A percentile compares a stretch with the other conserved stretches of the same genome.
phyloP scores from a whole-genome alignment of 345 rosid species.

The Euclidium syriacum region DNA sequence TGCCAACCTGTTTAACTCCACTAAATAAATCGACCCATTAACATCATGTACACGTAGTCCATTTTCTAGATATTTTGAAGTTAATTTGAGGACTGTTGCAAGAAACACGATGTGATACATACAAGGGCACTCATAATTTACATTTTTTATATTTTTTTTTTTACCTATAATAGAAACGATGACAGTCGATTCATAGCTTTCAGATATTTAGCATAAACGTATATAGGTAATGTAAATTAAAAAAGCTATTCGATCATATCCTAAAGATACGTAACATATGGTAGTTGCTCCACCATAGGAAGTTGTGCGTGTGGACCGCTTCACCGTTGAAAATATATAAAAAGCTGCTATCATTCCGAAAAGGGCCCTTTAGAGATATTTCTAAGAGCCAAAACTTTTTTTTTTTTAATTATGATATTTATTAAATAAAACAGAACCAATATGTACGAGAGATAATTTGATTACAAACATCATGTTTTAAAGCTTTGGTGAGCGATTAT shows the following conservation, averaged over 20 bases:
- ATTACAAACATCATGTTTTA: no score
- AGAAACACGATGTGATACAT: background rate
- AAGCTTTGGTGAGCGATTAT: no score
- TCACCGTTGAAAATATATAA: constrained; percentile 26
- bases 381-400: background rate
- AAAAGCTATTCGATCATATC: constrained; percentile 29
- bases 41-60: constrained; percentile 12
- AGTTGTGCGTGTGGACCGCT: constrained; percentile 36
- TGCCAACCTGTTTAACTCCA: constrained; percentile 11
- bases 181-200: constrained; percentile 4
- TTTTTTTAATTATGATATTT: background rate
- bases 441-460: no score
- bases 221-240: background rate
- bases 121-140: background rate
- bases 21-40: constrained; percentile 3
- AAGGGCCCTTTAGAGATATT: constrained; percentile 25
- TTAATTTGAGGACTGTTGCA: background rate
- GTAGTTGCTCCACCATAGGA: constrained; percentile 34
- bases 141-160: background rate
- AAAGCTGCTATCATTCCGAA: constrained; percentile 21
- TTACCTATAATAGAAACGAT: background rate
- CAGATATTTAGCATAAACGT: background rate
- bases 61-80: constrained; percentile 18
- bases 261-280: constrained; percentile 22
- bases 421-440: no score